Evolutionary conservation across 2,329 filamentous ascomycete species (phyloP), one percentile per base, ranked within the genome.

Genomic region (Verticillium longisporum): DNA sequence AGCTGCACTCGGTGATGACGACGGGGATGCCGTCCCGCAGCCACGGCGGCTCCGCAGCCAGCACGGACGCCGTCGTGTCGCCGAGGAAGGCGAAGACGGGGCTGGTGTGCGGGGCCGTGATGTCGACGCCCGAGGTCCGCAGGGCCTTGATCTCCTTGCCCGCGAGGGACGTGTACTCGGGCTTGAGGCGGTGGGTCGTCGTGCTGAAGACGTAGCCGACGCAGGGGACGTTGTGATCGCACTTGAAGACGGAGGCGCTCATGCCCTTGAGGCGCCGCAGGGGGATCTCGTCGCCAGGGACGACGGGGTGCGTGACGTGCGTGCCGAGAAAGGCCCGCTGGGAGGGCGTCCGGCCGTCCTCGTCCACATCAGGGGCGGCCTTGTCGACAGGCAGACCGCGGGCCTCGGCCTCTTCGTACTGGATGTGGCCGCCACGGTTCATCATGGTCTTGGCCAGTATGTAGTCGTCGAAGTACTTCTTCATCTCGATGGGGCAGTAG

Each of bases 1-100:
- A 81, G 61, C 77, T 80, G 66, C 79, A 81, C 68, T 82, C 79
- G 0, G 78, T 80, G 41, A 82, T 77, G 58, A 81, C 78, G 5
- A 81, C 77, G 6, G 74, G 71, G 14, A 80, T 73, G 0, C 71
- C 76, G 0, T 68, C 66, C 2, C 61, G 57, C 33, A 81, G 62
- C 77, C 78, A 80, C 31, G 67, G 63, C 0, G 77, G 77, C 58
- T 69, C 76, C 0, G 67, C 66, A 10, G 73, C 74, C 7, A 81
- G 69, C 4, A 73, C 75, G 15, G 68, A 66, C 3, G 76, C 72
- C 1, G 78, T 80, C 1, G 77, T 79, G 65, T 81, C 79, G 6
- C 79, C 79, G 4, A 81, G 68, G 59, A 81, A 82, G 11, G 78
- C 78, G 56, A 81, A 79, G 1, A 81, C 71, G 41, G 77, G 75